These are phyloP conservation scores for Parietaria judaica DNA, from an alignment of 306 rosid species.

Conservation along the genomic window DNA sequence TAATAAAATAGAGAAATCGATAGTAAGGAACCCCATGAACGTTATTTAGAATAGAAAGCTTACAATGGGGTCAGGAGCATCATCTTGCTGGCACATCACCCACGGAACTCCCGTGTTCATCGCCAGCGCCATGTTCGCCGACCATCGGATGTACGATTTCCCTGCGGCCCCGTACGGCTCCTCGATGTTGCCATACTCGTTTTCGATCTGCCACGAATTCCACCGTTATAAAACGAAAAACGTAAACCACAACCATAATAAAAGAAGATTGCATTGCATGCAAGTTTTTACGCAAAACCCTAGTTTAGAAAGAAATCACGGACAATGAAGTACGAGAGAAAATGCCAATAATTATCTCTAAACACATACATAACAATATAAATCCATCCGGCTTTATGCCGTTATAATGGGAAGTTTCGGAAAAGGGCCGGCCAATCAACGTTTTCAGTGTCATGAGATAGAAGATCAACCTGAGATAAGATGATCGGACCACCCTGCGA, in stretches of 20 bases:
- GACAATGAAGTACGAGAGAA: too few relatives aligned
- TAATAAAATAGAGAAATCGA: slow-evolving; percentile 1
- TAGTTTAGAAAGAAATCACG: too few relatives aligned
- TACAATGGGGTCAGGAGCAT: slow-evolving; percentile 93
- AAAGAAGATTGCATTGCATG: too few relatives aligned
- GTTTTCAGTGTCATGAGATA: not conserved
- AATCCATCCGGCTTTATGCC: too few relatives aligned
- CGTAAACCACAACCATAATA: too few relatives aligned
- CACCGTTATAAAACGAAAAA: not conserved
- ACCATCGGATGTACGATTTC: slow-evolving; percentile 69
- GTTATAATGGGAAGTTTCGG: too few relatives aligned
- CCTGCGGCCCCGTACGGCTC: slow-evolving; percentile 49
- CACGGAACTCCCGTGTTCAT: slow-evolving; percentile 94
- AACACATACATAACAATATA: too few relatives aligned
- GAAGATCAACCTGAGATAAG: slow-evolving; percentile 70
- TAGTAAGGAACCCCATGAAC: not conserved
- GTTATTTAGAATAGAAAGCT: slow-evolving; percentile 20
- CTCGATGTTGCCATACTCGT: slow-evolving; percentile 73
- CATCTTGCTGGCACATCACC: slow-evolving; percentile 90
- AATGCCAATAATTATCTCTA: too few relatives aligned
- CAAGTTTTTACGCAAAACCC: too few relatives aligned
- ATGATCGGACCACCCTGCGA: slow-evolving; percentile 97
- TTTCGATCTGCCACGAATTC: slow-evolving; percentile 53
- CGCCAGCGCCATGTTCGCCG: slow-evolving; percentile 81
- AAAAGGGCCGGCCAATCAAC: too few relatives aligned